Evolutionary conservation across 108 stramenopile species (phyloP), one percentile per base, ranked within the genome.

Genomic region (Asterionellopsis glacialis): DNA sequence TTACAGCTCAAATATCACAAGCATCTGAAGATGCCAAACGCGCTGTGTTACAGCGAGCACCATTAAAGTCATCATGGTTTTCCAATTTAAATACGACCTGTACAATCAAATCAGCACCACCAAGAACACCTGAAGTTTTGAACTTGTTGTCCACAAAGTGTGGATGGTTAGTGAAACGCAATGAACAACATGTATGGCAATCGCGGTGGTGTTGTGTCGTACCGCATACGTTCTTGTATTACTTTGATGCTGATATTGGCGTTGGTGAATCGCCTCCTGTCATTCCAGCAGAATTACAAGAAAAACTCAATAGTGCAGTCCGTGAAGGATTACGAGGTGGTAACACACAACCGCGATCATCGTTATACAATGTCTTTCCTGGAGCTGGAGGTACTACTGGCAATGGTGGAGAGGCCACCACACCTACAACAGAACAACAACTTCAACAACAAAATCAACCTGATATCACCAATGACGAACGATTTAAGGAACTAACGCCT

Each of bases 171-270:
- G 76, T 84, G 45, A 98, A 98, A 60, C 68, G 90, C 26, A 95
- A 98, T 69, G 95, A 98, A 63, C 95, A 95, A 73, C 84, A 85
- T 48, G 87, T 84, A 6, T 98, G 94, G 94, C 94, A 96, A 64
- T 76, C 85, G 18, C 91, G 95, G 21, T 98, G 88, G 87, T 94
- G 94, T 63, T 94, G 93, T 64, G 85, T 95, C 10, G 97, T 97
- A 5, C 97, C 97, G 1, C 97, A 97, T 55, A 96, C 85, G 28
- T 95, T 96, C 47, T 67, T 97, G 27, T 97, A 96, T 52, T 97
- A 97, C 72, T 97, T 96, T 70, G 97, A 97, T 65, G 84, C 79
- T 19, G 80, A 84, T 60, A 69, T 81, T 15, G 69, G 75, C 53
- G 42, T 55, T n/a, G 76, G 80, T 25, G 75, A 69, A 57, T 49